A percentile compares a stretch with the other conserved stretches of the same genome.
Evolutionary conservation across 768 basidiomycete species (phyloP).

Genomic region (Asterophora lycoperdoides): DNA sequence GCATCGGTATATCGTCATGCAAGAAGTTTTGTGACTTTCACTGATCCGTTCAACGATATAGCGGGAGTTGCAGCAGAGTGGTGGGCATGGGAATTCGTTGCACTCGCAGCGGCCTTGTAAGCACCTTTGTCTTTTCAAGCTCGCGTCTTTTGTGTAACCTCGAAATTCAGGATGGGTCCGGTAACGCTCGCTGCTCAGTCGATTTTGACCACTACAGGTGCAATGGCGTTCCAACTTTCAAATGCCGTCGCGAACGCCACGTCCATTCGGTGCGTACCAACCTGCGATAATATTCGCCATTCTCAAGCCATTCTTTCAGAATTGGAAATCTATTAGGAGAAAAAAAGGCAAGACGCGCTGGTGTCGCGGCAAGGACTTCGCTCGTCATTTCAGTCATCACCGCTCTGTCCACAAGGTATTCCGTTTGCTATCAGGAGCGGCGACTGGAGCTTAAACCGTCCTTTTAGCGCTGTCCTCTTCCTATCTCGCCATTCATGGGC

Average conservation of each 20-base stretch:
- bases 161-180: constrained; percentile 82
- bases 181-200: constrained; percentile 82
- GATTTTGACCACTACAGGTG: constrained; percentile 69
- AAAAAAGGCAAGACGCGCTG: constrained; percentile 10
- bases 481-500: constrained; percentile 63
- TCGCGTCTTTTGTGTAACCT: no score
- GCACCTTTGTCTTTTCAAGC: no score
- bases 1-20: constrained; percentile 59
- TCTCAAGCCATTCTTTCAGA: constrained; percentile 4
- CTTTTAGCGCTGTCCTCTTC: constrained; percentile 21
- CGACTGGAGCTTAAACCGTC: no score
- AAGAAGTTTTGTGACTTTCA: no score
- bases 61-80: constrained; percentile 85
- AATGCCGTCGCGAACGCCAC: constrained; percentile 77
- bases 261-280: constrained; percentile 72
- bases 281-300: neutral
- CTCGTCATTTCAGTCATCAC: constrained; percentile 60
- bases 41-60: no score
- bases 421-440: no score
- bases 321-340: constrained; percentile 14
- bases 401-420: constrained; percentile 51
- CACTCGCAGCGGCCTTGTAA: constrained; percentile 48
- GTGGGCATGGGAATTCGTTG: constrained; percentile 94
- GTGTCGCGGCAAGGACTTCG: constrained; percentile 40
- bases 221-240: constrained; percentile 74